Evolutionary conservation across 2,329 filamentous ascomycete species (phyloP).

Genomic region (Apiospora sp.): DNA sequence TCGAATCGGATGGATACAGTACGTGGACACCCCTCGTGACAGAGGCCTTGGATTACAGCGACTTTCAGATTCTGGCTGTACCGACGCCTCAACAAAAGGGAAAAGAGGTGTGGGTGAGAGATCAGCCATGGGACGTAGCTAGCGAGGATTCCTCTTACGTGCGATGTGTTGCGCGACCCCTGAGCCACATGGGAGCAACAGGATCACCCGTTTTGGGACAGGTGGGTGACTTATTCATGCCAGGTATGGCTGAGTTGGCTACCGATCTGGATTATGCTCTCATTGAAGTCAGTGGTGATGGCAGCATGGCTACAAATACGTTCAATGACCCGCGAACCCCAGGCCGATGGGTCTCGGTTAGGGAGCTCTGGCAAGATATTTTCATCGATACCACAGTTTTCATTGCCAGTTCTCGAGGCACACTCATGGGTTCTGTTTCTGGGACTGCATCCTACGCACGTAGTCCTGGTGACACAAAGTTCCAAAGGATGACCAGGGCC

Average conservation of each 20-base stretch:
- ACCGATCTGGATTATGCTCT: background rate
- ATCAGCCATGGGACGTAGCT: no score
- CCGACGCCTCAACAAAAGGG: no score
- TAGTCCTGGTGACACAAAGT: background rate
- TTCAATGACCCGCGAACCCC: background rate
- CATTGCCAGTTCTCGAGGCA: background rate
- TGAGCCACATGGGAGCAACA: no score
- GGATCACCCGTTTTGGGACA: no score
- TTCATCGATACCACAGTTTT: background rate
- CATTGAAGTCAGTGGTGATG: background rate
- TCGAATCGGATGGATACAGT: background rate
- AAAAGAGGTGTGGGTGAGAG: no score
- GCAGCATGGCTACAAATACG: background rate
- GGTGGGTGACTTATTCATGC: background rate
- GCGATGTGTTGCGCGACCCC: no score
- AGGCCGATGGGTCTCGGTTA: background rate
- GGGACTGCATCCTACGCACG: background rate
- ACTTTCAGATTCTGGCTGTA: no score
- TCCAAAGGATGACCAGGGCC: background rate
- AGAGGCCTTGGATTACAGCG: no score
- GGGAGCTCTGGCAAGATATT: background rate
- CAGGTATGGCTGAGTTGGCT: background rate
- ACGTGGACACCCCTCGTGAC: no score
- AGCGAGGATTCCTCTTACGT: no score
- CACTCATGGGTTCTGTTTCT: background rate